Conservation (phyloP, 176 grass and related monocot genomes). For the Musa beccarii region DNA sequence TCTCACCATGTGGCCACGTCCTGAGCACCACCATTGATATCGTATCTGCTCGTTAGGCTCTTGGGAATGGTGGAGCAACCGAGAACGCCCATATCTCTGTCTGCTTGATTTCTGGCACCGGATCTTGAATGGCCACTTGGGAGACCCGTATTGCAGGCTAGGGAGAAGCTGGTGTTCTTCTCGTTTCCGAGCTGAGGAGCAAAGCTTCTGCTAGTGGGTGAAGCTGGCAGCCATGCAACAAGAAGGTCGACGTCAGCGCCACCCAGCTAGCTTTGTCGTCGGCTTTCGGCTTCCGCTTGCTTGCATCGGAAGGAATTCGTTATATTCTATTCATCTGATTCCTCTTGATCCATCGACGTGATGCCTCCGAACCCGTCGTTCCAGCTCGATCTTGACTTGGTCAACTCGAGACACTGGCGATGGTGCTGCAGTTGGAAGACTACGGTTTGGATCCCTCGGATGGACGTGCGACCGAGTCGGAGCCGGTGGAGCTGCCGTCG, state of each 20-base stretch:
- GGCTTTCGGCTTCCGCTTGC: not conserved
- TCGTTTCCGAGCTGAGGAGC: not conserved
- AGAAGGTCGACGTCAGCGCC: too few species aligned
- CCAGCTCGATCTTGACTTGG: constrained; percentile 16
- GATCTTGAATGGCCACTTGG: not conserved
- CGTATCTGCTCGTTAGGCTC: not conserved
- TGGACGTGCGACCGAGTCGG: not conserved
- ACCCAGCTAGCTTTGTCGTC: not conserved
- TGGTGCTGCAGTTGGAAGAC: constrained; percentile 31
- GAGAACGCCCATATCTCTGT: not conserved
- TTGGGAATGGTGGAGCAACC: not conserved
- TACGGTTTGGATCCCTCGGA: constrained; percentile 29
- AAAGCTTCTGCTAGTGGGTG: not conserved
- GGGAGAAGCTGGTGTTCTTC: too few species aligned
- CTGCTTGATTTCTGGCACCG: constrained; percentile 6
- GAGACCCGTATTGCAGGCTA: too few species aligned
- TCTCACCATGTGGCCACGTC: constrained; percentile 2
- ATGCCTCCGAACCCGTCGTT: not conserved
- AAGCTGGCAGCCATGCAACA: too few species aligned
- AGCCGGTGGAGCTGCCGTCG: not conserved
- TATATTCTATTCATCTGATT: not conserved
- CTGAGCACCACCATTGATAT: not conserved
- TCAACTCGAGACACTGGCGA: constrained; percentile 14
- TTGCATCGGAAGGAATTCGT: not conserved
- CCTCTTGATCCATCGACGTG: constrained; percentile 12